These are phyloP conservation scores for Corniculantispora saksenae DNA, from an alignment of 2,329 filamentous ascomycete species.

Conservation along the genomic window DNA sequence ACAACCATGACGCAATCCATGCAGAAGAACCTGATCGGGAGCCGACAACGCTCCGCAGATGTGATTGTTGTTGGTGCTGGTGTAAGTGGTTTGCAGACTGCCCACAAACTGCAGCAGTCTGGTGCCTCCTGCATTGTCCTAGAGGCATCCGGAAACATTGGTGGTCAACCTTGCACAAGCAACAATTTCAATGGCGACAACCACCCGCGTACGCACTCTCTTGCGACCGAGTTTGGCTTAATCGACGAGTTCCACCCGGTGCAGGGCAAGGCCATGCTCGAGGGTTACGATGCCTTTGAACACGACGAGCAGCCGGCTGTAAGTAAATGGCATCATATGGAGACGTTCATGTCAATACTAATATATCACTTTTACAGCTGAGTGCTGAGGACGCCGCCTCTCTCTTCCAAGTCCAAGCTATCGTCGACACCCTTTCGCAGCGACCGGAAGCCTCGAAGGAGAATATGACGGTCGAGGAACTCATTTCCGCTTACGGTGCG, in stretches of 20 bases:
- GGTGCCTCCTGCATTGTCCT: constrained; percentile 29
- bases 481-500: constrained; percentile 26
- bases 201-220: constrained; percentile 12
- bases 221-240: not conserved
- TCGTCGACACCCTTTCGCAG: constrained; percentile 6
- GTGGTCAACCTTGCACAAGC: not conserved
- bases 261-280: not conserved
- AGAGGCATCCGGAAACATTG: constrained; percentile 15
- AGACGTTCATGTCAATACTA: not conserved
- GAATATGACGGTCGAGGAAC: constrained; percentile 24
- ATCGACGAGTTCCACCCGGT: not conserved
- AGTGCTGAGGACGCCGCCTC: not conserved
- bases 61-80: constrained; percentile 30
- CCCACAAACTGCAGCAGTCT: constrained; percentile 25
- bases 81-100: constrained; percentile 29
- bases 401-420: not conserved
- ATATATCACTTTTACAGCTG: not conserved
- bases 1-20: constrained; percentile 1
- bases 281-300: constrained; percentile 6
- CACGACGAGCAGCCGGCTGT: not conserved
- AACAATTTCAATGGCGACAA: not conserved
- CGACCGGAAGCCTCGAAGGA: not conserved
- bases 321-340: not conserved
- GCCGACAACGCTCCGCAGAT: constrained; percentile 22
- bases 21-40: not conserved